Evolutionary conservation across 106 monocot genomes (phyloP), one percentile per base, ranked within the genome.

Genomic region (Platanthera zijinensis): DNA sequence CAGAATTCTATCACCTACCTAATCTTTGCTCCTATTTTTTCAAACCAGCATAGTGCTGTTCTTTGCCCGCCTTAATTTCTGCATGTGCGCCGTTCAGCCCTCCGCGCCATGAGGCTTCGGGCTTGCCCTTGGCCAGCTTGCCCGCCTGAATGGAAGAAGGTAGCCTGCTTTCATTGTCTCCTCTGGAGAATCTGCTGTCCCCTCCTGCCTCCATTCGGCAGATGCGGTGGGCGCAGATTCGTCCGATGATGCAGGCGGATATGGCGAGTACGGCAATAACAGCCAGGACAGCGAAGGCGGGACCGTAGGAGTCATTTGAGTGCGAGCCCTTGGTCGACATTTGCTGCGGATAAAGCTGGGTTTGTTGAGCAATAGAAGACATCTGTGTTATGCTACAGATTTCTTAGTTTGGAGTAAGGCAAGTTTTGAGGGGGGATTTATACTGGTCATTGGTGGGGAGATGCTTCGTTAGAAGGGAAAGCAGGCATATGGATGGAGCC

Each of bases 271-370:
- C 61, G 30, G 30, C 25, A 59, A 79, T 79, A 15, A 73, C 61
- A 2, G 79, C 25, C 8, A 79, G 79, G 57, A 79, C 79, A 7
- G 50, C 50, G 50, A 79, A 79, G 79, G 73, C 79, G 8, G 73
- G 79, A 17, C 72, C 73, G 15, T 49, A 79, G 10, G 78, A 79
- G 48, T 72, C 78, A 19, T 72, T 79, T 18, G 76, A 51, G 48
- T 51, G 47, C 8, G 52, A 12, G 7, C 19, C 12, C 11, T 13
- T 17, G 19, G 50, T 10, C 11, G 73, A 10, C 7, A 0, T 1
- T 17, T 50, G 66, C 13, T 21, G 63, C 5, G 75, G 32, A 12
- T 75, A 75, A 10, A 25, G 51, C 2, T 17, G 52, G 3, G 75
- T 56, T 14, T 30, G 13, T 8, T 75, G 75, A 75, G 75, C 57